Evolutionary conservation across 768 basidiomycete species (phyloP).

Genomic region (Clavulina sp.): DNA sequence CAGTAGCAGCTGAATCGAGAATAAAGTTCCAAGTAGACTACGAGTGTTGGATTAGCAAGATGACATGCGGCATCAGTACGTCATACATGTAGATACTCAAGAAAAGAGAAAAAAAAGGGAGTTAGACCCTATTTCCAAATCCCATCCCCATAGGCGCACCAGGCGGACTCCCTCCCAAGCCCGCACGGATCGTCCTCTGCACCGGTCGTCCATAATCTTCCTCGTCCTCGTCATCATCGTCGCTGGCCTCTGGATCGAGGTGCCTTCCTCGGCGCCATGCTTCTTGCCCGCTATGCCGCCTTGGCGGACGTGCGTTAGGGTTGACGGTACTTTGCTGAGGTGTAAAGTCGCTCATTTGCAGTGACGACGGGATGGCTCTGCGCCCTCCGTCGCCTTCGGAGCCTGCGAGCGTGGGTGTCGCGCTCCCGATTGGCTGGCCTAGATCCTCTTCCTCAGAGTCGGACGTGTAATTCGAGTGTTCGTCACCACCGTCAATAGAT

Average conservation of each 20-base stretch:
- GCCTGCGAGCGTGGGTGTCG: neutral
- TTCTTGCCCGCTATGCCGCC: neutral
- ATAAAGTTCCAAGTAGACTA: too few relatives aligned
- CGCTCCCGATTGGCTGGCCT: neutral
- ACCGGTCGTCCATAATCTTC: conserved; percentile 1
- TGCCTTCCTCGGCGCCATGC: neutral
- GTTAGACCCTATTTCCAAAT: too few relatives aligned
- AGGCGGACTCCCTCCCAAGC: too few relatives aligned
- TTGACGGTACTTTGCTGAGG: neutral
- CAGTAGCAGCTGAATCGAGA: too few relatives aligned
- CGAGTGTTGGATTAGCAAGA: too few relatives aligned
- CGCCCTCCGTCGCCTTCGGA: neutral
- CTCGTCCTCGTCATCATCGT: neutral
- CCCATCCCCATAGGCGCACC: too few relatives aligned
- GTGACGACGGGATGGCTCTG: neutral
- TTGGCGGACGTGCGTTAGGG: neutral
- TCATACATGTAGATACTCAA: too few relatives aligned
- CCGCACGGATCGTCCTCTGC: too few relatives aligned
- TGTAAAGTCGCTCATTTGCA: neutral
- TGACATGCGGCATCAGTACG: too few relatives aligned
- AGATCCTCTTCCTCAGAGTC: too few relatives aligned
- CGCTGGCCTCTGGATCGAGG: neutral
- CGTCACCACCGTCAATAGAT: neutral
- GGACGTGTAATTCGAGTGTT: too few relatives aligned
- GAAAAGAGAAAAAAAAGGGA: too few relatives aligned